These are phyloP conservation scores for Tolypocladium endophyticum DNA, from an alignment of 2,329 filamentous ascomycete species.

Conservation along the genomic window DNA sequence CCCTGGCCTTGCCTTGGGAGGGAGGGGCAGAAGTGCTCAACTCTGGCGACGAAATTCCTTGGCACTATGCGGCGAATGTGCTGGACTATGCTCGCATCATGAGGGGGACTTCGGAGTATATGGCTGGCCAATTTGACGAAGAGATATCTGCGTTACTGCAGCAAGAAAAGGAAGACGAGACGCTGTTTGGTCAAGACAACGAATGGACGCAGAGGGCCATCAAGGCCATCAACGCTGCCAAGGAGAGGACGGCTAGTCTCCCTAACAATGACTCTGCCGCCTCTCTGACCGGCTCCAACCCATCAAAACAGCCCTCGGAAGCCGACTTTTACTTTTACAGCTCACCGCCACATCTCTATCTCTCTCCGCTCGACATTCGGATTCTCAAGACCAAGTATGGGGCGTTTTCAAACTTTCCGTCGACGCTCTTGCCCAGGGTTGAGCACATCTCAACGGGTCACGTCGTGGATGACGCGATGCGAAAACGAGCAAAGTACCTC, in stretches of 20 bases:
- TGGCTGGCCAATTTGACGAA: conserved; percentile 66
- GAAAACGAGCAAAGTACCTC: conserved; percentile 78
- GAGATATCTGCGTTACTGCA: conserved; percentile 65
- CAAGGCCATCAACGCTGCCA: conserved; percentile 59
- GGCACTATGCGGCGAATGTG: conserved; percentile 90
- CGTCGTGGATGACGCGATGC: conserved; percentile 73
- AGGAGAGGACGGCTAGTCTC: conserved; percentile 55
- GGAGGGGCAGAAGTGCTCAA: conserved; percentile 58
- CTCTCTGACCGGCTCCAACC: conserved; percentile 7
- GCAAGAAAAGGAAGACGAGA: conserved; percentile 81
- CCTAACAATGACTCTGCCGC: conserved; percentile 11
- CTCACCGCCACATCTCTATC: conserved; percentile 75
- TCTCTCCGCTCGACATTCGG: conserved; percentile 83
- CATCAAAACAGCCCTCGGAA: conserved; percentile 19
- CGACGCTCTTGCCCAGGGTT: conserved; percentile 74
- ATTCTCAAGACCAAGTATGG: conserved; percentile 87
- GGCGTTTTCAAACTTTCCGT: conserved; percentile 70
- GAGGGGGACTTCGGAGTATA: conserved; percentile 86
- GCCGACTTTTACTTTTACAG: conserved; percentile 78
- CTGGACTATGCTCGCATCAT: conserved; percentile 92
- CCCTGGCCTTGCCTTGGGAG: conserved; percentile 78
- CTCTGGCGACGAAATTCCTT: conserved; percentile 70
- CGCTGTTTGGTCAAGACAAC: conserved; percentile 84
- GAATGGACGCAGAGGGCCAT: conserved; percentile 87
- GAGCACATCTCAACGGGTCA: conserved; percentile 85